A percentile compares a stretch with the other conserved stretches of the same genome.
Conservation (phyloP, 2,329 filamentous ascomycete species). For the Xylariaceae sp. region DNA sequence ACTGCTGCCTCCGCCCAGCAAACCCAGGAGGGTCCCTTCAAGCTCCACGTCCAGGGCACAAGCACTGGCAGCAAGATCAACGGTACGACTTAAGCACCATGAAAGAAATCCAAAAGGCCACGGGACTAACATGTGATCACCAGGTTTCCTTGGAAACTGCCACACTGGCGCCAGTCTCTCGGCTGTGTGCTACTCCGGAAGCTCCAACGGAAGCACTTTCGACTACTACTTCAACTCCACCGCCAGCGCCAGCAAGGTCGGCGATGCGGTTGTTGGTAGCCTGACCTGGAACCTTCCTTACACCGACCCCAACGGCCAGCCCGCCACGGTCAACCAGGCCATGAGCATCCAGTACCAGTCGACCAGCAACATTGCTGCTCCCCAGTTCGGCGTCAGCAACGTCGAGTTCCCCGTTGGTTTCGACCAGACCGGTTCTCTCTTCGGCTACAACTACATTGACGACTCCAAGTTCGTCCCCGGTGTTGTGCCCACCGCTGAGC, state of each 20-base stretch:
- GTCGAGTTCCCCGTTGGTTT: slow-evolving; percentile 26
- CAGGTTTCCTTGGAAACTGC: slow-evolving; percentile 32
- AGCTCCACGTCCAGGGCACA: slow-evolving; percentile 31
- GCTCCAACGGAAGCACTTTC: slow-evolving; percentile 9
- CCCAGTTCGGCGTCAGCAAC: slow-evolving; percentile 26
- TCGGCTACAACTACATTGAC: slow-evolving; percentile 27
- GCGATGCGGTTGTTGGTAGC: slow-evolving; percentile 22
- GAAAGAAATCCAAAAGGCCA: not conserved
- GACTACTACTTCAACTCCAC: slow-evolving; percentile 35
- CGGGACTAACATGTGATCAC: slow-evolving; percentile 10
- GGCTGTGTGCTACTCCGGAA: slow-evolving; percentile 28
- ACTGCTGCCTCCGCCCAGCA: slow-evolving; percentile 29
- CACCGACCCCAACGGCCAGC: slow-evolving; percentile 14
- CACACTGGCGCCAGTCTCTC: slow-evolving; percentile 34
- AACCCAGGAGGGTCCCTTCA: slow-evolving; percentile 33
- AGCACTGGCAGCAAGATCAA: slow-evolving; percentile 25
- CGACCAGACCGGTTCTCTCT: slow-evolving; percentile 28
- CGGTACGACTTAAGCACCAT: slow-evolving; percentile 19
- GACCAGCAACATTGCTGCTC: slow-evolving; percentile 32
- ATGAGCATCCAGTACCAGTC: slow-evolving; percentile 24
- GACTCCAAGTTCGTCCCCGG: slow-evolving; percentile 28
- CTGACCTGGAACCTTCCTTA: slow-evolving; percentile 31
- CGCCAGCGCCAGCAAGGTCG: slow-evolving; percentile 11
- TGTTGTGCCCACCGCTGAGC: slow-evolving; percentile 11
- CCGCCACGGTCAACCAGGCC: slow-evolving; percentile 13